Evolutionary conservation across 2,329 filamentous ascomycete species (phyloP), one percentile per base, ranked within the genome.

Genomic region (Penicillium sp.): DNA sequence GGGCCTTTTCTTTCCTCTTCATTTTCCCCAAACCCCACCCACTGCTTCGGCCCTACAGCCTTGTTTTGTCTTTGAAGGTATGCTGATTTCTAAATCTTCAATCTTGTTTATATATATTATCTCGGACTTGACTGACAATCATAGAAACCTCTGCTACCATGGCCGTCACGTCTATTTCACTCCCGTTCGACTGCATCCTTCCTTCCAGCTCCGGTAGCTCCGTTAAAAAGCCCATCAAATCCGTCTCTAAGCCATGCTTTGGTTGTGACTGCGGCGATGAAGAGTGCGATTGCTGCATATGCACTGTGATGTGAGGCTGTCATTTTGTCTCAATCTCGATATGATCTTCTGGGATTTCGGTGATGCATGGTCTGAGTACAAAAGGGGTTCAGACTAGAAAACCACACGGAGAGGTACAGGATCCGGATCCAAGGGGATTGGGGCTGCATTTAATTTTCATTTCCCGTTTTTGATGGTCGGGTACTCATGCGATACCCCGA

Each of bases 261-360:
- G 72, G 74, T 4, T 76, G 74, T 49, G 74, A 74, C 43, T 76
- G 73, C 31, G 72, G 74, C 7, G 74, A 73, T 57, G 72, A 74
- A 46, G 72, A 73, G 37, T 76, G 74, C 34, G 74, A 76, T 56
- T 75, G 71, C 52, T 74, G 72, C 48, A 71, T 76, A 52, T 76
- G 74, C 56, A 71, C 67, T 11, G 71, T 76, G 53, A 76, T 76
- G 74, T 76, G 64, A 72, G 32, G 31, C 20, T 22, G 32, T 2
- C 38, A 16, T 32, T 11, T 7, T 7, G 6, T 34, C 53, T 38
- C 11, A 35, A 20, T 24, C 24, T 26, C 22, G 8, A 44, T 37
- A 16, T 22, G 7, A 10, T 37, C n/a, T 8, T 39, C 11, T 26
- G 18, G 26, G 13, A 29, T 10, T 38, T 6, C 42, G n/a, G 34